Conservation (phyloP, 73 alveolate genomes). For the Paraurostyla sp. region DNA sequence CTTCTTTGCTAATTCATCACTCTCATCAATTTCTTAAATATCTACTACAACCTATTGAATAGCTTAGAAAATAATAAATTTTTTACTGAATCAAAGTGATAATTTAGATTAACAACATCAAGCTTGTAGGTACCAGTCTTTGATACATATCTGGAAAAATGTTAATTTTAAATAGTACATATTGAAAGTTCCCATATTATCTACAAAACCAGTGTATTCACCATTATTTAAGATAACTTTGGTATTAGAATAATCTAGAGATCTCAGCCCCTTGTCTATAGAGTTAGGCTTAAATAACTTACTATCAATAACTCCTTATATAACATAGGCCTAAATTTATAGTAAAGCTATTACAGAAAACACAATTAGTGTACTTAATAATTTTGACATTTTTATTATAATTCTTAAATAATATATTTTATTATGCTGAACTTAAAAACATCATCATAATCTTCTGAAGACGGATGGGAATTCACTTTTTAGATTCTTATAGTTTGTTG, state of each 20-base stretch:
- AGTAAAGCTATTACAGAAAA: not conserved
- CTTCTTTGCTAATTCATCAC: conserved; percentile 36
- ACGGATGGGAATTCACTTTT: conserved; percentile 70
- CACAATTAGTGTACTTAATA: not conserved
- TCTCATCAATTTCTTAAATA: not conserved
- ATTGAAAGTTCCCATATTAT: conserved; percentile 59
- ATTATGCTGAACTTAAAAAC: not conserved
- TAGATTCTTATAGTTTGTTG: conserved; percentile 63
- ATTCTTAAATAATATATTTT: not conserved
- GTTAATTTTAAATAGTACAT: not conserved
- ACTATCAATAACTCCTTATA: conserved; percentile 51
- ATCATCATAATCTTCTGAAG: conserved; percentile 62
- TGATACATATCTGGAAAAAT: conserved; percentile 22
- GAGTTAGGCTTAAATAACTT: not conserved
- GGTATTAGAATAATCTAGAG: conserved; percentile 44
- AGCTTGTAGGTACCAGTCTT: conserved; percentile 41
- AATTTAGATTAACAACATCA: conserved; percentile 43
- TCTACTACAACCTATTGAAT: conserved; percentile 27
- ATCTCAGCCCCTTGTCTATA: conserved; percentile 36
- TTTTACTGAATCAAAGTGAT: conserved; percentile 50
- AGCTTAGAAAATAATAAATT: not conserved
- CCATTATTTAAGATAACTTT: conserved; percentile 48
- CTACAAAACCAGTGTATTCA: conserved; percentile 48
- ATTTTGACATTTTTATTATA: no score
- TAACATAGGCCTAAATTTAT: not conserved